These are phyloP conservation scores for Claviceps spartinae DNA, from an alignment of 2,329 filamentous ascomycete species.

Conservation along the genomic window DNA sequence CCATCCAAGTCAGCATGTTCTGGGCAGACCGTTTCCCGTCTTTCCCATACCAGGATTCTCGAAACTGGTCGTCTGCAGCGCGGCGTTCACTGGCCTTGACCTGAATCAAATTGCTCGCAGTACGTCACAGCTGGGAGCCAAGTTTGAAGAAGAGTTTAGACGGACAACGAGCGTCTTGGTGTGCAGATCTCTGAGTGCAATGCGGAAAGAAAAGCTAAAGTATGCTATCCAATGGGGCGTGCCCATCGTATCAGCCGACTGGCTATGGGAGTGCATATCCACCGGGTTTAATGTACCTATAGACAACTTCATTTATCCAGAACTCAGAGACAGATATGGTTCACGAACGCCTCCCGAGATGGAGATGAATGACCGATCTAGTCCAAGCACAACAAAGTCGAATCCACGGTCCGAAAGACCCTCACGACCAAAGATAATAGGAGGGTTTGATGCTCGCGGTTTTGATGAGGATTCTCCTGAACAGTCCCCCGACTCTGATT, in stretches of 20 bases:
- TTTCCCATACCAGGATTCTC: slow-evolving; percentile 60
- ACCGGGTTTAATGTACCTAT: slow-evolving; percentile 35
- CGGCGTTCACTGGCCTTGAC: slow-evolving; percentile 73
- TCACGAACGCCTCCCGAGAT: background rate
- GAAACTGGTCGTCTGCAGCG: slow-evolving; percentile 60
- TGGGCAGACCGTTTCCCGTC: slow-evolving; percentile 62
- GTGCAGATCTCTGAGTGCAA: slow-evolving; percentile 43
- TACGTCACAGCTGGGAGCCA: slow-evolving; percentile 63
- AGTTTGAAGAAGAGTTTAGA: slow-evolving; percentile 66
- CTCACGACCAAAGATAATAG: slow-evolving; percentile 7
- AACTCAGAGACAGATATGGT: slow-evolving; percentile 24
- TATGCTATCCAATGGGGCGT: slow-evolving; percentile 64
- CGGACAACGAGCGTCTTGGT: slow-evolving; percentile 62
- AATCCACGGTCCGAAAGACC: slow-evolving; percentile 6
- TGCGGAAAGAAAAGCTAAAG: slow-evolving; percentile 63
- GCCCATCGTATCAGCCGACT: slow-evolving; percentile 66
- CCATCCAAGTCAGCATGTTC: slow-evolving; percentile 52
- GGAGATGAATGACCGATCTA: slow-evolving; percentile 6
- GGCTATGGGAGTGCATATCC: slow-evolving; percentile 73
- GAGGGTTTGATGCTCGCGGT: slow-evolving; percentile 25
- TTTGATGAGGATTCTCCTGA: slow-evolving; percentile 22
- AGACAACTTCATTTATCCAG: slow-evolving; percentile 32
- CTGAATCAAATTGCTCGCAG: slow-evolving; percentile 72
- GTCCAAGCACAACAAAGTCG: background rate
- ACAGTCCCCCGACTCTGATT: slow-evolving; percentile 1